A percentile compares a stretch with the other conserved stretches of the same genome.
These are phyloP conservation scores for Rhodamnia argentea DNA, from an alignment of 345 rosid genomes.

Conservation along the genomic window DNA sequence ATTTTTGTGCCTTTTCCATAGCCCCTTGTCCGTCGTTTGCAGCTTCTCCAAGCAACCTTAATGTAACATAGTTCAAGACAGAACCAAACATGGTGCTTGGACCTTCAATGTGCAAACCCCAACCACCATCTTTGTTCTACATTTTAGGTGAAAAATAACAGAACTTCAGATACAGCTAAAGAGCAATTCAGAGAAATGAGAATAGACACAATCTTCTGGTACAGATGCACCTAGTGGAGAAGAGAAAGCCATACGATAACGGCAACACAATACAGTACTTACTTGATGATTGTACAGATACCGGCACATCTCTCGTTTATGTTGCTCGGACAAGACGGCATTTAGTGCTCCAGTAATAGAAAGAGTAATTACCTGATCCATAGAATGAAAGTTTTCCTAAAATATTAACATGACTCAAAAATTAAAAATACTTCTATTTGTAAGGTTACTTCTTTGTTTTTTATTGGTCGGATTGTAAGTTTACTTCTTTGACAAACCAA, in stretches of 20 bases:
- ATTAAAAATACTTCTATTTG: not conserved
- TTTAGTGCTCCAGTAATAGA: slow-evolving; percentile 79
- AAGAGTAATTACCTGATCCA: slow-evolving; percentile 62
- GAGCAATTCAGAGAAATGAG: not conserved
- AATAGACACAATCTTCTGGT: not conserved
- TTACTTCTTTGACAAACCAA: too few relatives aligned
- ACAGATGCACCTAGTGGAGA: not conserved
- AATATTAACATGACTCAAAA: not conserved
- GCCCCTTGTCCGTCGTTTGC: slow-evolving; percentile 75
- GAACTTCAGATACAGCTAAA: not conserved
- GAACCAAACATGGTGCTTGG: slow-evolving; percentile 98
- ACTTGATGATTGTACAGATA: slow-evolving; percentile 94
- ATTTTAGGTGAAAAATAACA: not conserved
- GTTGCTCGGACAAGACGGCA: slow-evolving; percentile 67
- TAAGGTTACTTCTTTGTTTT: not conserved
- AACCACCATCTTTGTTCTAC: slow-evolving; percentile 94
- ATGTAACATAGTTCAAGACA: slow-evolving; percentile 69
- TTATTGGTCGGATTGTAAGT: too few relatives aligned
- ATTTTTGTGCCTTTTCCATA: slow-evolving; percentile 71
- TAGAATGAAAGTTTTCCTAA: not conserved
- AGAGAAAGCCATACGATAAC: not conserved
- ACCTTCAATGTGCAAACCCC: slow-evolving; percentile 99
- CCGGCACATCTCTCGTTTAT: slow-evolving; percentile 69
- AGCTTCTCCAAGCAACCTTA: slow-evolving; percentile 96
- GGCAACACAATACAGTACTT: slow-evolving; percentile 1